Evolutionary conservation across 2,329 filamentous ascomycete genomes (phyloP).

Genomic region (Sordariomycetes sp.): DNA sequence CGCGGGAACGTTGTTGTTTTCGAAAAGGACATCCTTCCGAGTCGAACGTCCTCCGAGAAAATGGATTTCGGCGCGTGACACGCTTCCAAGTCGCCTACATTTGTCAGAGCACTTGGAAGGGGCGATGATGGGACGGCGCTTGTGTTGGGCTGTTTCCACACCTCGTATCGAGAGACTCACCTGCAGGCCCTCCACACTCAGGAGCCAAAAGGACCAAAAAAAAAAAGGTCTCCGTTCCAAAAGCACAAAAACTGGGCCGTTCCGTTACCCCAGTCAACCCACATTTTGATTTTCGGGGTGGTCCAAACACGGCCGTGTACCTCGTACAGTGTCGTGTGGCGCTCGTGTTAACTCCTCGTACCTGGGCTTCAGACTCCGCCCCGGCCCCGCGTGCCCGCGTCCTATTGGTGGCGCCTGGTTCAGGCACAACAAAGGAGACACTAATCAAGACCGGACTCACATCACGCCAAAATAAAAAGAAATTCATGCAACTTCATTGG

Average conservation of each 20-base stretch:
- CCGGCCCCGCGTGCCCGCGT: not conserved
- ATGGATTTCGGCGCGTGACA: too few relatives aligned
- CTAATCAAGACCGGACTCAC: not conserved
- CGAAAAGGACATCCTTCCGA: too few relatives aligned
- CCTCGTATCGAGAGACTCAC: not conserved
- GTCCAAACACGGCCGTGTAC: not conserved
- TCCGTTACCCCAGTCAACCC: not conserved
- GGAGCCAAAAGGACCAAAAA: not conserved
- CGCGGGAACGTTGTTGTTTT: too few relatives aligned
- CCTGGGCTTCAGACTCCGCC: not conserved
- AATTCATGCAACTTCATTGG: conserved; percentile 5
- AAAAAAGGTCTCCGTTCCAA: not conserved
- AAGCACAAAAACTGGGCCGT: not conserved
- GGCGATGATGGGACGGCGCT: not conserved
- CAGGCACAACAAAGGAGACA: not conserved
- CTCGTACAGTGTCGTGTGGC: not conserved
- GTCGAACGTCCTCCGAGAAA: too few relatives aligned
- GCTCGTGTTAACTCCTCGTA: not conserved
- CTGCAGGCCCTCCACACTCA: not conserved
- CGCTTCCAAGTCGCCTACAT: too few relatives aligned
- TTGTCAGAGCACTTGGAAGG: not conserved
- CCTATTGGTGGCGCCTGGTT: not conserved
- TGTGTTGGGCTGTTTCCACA: not conserved
- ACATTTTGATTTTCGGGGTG: not conserved
- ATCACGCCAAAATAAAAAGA: conserved; percentile 3